These are phyloP conservation scores for Plantago coronopus DNA, from an alignment of 305 asterid genomes.

Conservation along the genomic window DNA sequence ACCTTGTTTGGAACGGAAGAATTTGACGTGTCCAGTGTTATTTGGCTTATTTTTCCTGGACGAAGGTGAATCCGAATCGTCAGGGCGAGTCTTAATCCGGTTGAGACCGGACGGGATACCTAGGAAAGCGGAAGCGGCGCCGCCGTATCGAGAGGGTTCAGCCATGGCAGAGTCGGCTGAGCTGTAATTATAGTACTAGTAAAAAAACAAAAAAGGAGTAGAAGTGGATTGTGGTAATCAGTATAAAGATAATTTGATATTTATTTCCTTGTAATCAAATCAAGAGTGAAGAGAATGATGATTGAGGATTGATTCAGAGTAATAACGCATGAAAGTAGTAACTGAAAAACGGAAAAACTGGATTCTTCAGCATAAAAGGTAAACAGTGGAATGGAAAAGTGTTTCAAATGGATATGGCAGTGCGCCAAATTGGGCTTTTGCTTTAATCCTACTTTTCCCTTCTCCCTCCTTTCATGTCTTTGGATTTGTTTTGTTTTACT, in stretches of 20 bases:
- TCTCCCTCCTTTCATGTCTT: too few relatives aligned
- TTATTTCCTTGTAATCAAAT: background rate
- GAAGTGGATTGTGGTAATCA: too few relatives aligned
- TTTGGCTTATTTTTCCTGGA: constrained; percentile 44
- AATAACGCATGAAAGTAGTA: constrained; percentile 7
- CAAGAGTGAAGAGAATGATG: too few relatives aligned
- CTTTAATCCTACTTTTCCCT: too few relatives aligned
- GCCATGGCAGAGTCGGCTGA: constrained; percentile 37
- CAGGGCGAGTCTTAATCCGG: constrained; percentile 75
- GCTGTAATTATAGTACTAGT: background rate
- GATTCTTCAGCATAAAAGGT: background rate
- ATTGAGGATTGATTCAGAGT: background rate
- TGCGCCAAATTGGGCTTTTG: constrained; percentile 27
- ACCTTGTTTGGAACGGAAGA: constrained; percentile 66
- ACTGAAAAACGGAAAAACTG: constrained; percentile 17
- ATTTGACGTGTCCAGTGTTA: constrained; percentile 41
- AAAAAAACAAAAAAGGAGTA: background rate
- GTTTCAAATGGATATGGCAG: constrained; percentile 24
- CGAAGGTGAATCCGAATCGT: constrained; percentile 36
- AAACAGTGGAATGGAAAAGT: background rate
- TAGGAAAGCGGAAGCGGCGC: constrained; percentile 29
- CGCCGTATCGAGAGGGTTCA: constrained; percentile 52
- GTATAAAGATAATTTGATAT: too few relatives aligned
- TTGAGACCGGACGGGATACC: constrained; percentile 86
- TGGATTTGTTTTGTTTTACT: too few relatives aligned